Base-by-base conservation (phyloP, 768 basidiomycete genomes). In the Amanita fuliginea region DNA sequence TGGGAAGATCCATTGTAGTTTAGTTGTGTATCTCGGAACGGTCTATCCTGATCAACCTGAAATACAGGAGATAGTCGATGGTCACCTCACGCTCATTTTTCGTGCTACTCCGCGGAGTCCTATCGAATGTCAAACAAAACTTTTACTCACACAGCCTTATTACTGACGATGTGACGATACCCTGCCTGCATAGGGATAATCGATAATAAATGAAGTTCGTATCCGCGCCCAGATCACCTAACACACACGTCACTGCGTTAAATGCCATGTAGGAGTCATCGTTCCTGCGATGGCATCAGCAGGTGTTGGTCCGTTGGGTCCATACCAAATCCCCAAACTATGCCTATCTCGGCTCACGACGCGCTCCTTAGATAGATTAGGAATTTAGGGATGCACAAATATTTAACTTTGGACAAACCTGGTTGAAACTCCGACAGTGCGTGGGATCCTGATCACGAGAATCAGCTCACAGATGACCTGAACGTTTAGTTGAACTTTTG, bases 51-150 rank as follows among this genome's bases (percentile, higher is more conserved):
- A 71, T 61, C 40, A 62, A 60, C 8, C 62, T 55, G 61, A 73
- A 57, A 77, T 82, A 54, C 75, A 73, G 49, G 64, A 57, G 87
- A 77, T 83, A n/a, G n/a, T n/a, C n/a, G n/a, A n/a, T n/a, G n/a
- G n/a, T 82, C 49, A 75, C 78, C 54, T 81, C 76, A 42, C 61
- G 64, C 60, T 88, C 85, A 64, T 86, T 85, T 59, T 82, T 80
- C n/a, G 59, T 75, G 74, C 71, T 71, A 74, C 53, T 67, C 71
- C 34, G 73, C 69, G 13, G 69, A 73, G 61, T 74, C 72, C 72
- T 76, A 52, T 32, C 24, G 10, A 57, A 57, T 37, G 54, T 54
- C 54, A 57, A 32, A 43, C 54, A 58, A 52, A 52, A 42, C 46
- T 53, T 28, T 49, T 50, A 40, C 46, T 32, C 22, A 42, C 34